Conservation (phyloP, 257 asterid genomes). For the Coffea canephora region DNA sequence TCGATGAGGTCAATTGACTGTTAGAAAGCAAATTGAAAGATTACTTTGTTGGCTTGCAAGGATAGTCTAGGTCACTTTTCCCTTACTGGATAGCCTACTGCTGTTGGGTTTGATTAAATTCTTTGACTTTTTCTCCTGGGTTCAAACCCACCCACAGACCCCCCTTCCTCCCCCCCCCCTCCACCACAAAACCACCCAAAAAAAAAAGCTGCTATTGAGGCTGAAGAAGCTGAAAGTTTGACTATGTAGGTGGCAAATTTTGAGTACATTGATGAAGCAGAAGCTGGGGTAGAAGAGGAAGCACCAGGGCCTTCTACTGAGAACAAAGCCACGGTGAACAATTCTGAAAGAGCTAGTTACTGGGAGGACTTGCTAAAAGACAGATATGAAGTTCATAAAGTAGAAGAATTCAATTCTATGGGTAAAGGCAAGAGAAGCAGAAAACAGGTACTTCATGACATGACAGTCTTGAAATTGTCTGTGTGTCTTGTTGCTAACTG, state of each 20-base stretch:
- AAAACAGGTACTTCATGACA: conserved; percentile 54
- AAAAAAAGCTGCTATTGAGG: background rate
- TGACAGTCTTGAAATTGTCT: background rate
- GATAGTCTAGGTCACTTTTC: background rate
- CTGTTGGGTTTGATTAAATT: background rate
- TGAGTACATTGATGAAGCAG: conserved; percentile 80
- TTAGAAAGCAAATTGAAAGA: background rate
- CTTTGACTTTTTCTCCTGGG: background rate
- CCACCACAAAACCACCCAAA: no score
- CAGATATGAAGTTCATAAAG: conserved; percentile 77
- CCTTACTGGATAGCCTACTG: background rate
- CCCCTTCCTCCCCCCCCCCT: no score
- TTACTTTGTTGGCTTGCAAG: background rate
- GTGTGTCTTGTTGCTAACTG: background rate
- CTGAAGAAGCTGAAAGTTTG: conserved; percentile 8
- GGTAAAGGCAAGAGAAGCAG: conserved; percentile 98
- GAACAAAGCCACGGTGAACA: conserved; percentile 53
- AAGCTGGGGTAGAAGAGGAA: conserved; percentile 75
- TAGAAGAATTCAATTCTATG: conserved; percentile 83
- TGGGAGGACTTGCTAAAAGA: conserved; percentile 95
- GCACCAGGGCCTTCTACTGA: conserved; percentile 52
- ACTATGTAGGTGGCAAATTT: conserved; percentile 86
- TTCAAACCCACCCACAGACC: background rate
- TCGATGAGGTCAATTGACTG: background rate
- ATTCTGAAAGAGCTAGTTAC: conserved; percentile 64